Conservation (phyloP, 2,329 filamentous ascomycete genomes). For the Rhinocladiella mackenziei region DNA sequence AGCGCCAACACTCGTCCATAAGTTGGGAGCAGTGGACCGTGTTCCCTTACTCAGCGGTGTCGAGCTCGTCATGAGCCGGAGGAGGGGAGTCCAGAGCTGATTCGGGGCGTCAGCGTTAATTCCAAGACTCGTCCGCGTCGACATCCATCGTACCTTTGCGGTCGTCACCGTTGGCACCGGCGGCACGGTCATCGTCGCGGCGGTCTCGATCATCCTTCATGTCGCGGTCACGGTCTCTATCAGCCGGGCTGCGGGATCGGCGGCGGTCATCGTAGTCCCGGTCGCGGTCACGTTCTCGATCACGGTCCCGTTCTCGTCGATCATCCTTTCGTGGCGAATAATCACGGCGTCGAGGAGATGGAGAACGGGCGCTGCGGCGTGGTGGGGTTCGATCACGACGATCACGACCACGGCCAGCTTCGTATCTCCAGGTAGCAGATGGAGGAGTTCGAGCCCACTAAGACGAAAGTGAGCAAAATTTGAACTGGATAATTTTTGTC, state of each 20-base stretch:
- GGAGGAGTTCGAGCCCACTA: conserved; percentile 98
- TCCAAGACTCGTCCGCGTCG: conserved; percentile 23
- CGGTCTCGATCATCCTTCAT: conserved; percentile 66
- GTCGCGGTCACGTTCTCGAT: conserved; percentile 54
- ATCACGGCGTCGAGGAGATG: conserved; percentile 59
- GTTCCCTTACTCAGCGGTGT: conserved; percentile 70
- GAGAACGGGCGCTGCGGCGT: conserved; percentile 64
- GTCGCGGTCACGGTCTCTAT: conserved; percentile 58
- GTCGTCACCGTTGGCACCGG: conserved; percentile 78
- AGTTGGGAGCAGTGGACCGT: background rate
- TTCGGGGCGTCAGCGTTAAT: conserved; percentile 36
- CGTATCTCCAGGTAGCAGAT: conserved; percentile 97
- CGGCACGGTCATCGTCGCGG: conserved; percentile 67
- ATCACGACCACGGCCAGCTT: conserved; percentile 55
- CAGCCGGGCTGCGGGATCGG: conserved; percentile 65
- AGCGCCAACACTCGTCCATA: background rate
- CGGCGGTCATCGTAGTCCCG: conserved; percentile 54
- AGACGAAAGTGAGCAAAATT: conserved; percentile 3
- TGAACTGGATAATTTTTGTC: background rate
- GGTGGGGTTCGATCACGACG: conserved; percentile 70
- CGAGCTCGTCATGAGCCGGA: conserved; percentile 86
- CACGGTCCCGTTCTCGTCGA: conserved; percentile 72
- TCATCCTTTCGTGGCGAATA: conserved; percentile 88
- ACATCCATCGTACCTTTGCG: conserved; percentile 67
- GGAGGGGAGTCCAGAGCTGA: conserved; percentile 68